phyloP scores from a whole-genome alignment of 257 asterid species.

The Solanum neorickii region DNA sequence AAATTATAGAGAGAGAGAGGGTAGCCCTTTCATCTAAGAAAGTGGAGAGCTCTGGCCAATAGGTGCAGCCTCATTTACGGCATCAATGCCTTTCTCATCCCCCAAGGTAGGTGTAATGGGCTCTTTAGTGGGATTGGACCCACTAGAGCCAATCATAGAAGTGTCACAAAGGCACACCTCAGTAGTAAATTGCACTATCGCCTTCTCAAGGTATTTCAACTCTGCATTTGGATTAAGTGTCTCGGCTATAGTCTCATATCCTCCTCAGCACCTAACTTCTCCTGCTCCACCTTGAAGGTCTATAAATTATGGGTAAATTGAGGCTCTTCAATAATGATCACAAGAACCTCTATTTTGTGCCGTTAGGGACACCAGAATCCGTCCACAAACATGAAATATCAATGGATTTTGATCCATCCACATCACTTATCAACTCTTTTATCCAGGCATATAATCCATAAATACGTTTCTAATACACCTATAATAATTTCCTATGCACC shows the following conservation, averaged over 20 bases:
- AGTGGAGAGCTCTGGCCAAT: background rate
- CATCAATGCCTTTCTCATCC: background rate
- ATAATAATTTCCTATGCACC: background rate
- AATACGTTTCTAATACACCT: background rate
- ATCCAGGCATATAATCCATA: background rate
- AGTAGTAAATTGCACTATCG: background rate
- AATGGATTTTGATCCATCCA: background rate
- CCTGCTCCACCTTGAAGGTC: background rate
- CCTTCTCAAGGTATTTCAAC: background rate
- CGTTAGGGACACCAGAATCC: background rate
- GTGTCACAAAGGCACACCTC: background rate
- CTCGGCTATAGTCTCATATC: background rate
- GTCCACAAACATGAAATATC: background rate
- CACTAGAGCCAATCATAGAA: background rate
- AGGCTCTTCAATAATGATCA: accelerated
- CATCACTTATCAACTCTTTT: no score
- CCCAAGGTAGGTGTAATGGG: background rate
- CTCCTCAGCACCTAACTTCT: accelerated
- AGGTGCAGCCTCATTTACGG: background rate
- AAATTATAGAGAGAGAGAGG: no score
- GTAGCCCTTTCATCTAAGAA: background rate
- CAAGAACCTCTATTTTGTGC: background rate
- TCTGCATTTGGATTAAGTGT: no score
- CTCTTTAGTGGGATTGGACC: background rate
- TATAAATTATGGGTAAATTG: no score